Evolutionary conservation across 164 flowering plant genomes (phyloP).

Genomic region (Piper longum): DNA sequence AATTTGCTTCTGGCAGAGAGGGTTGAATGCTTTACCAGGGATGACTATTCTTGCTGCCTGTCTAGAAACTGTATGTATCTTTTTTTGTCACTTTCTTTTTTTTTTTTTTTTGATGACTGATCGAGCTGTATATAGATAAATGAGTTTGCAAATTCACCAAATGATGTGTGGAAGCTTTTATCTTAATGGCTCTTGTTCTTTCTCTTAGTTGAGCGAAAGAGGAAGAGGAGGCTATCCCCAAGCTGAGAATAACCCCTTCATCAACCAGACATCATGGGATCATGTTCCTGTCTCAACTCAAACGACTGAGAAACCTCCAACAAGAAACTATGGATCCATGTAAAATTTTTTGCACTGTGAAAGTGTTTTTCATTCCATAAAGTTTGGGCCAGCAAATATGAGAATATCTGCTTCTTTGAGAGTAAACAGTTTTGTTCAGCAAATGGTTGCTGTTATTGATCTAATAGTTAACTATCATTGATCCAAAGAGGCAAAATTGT

Average conservation of each 20-base stretch:
- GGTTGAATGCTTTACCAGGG: constrained; percentile 92
- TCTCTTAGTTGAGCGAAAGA: constrained; percentile 28
- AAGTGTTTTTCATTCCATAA: not conserved
- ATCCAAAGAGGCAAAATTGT: no score
- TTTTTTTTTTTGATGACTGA: no score
- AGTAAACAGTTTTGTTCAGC: no score
- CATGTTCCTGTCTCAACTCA: constrained; percentile 34
- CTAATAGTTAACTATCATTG: no score
- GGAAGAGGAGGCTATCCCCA: constrained; percentile 31
- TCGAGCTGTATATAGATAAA: no score
- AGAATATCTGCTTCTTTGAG: not conserved
- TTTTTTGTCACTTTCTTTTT: not conserved
- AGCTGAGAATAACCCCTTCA: constrained; percentile 32
- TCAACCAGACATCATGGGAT: constrained; percentile 68
- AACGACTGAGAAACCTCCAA: constrained; percentile 24
- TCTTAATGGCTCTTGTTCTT: not conserved
- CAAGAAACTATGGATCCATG: constrained; percentile 55
- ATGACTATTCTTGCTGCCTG: constrained; percentile 78
- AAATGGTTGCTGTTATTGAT: no score
- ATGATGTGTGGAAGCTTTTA: not conserved
- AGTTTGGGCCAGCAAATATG: not conserved
- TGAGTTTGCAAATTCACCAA: not conserved
- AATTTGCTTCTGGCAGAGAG: constrained; percentile 42
- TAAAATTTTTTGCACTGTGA: constrained; percentile 9
- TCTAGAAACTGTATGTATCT: constrained; percentile 67